Evolutionary conservation across 192 early-diverging fungal species (phyloP).

Genomic region (Gryganskiella cystojenkinii): DNA sequence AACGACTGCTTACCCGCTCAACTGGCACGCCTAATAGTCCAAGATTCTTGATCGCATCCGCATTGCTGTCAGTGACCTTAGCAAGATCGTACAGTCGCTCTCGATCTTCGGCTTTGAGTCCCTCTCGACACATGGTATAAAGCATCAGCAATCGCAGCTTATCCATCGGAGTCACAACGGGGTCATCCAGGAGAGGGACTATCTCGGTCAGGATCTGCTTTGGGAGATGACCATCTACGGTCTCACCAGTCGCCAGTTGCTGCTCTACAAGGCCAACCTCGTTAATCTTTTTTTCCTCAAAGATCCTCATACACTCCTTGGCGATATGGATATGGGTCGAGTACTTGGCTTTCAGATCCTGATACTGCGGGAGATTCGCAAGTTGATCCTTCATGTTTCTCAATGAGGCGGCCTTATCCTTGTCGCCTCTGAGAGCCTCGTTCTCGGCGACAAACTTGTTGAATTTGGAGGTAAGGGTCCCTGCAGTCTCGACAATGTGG

Average conservation of each 20-base stretch:
- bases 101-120: constrained; percentile 77
- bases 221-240: constrained; percentile 71
- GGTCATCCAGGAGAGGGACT: constrained; percentile 80
- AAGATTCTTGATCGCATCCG: constrained; percentile 84
- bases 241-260: constrained; percentile 81
- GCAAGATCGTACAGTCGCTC: constrained; percentile 75
- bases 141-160: constrained; percentile 84
- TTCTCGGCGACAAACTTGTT: constrained; percentile 86
- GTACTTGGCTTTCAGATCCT: constrained; percentile 83
- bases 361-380: constrained; percentile 85
- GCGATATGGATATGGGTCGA: constrained; percentile 89
- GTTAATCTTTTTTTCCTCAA: constrained; percentile 75
- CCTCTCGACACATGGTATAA: constrained; percentile 84
- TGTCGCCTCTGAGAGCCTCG: constrained; percentile 63
- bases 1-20: constrained; percentile 44
- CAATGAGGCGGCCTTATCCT: constrained; percentile 69
- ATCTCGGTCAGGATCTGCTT: constrained; percentile 80
- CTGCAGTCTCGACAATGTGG: constrained; percentile 84
- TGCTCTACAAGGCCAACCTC: constrained; percentile 82
- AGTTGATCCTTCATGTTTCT: constrained; percentile 91
- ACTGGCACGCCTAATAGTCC: constrained; percentile 73
- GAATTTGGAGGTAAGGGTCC: constrained; percentile 77
- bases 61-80: constrained; percentile 75
- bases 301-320: constrained; percentile 82
- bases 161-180: constrained; percentile 69